These are phyloP conservation scores for Nakataea oryzae DNA, from an alignment of 2,329 filamentous ascomycete species.

Conservation along the genomic window DNA sequence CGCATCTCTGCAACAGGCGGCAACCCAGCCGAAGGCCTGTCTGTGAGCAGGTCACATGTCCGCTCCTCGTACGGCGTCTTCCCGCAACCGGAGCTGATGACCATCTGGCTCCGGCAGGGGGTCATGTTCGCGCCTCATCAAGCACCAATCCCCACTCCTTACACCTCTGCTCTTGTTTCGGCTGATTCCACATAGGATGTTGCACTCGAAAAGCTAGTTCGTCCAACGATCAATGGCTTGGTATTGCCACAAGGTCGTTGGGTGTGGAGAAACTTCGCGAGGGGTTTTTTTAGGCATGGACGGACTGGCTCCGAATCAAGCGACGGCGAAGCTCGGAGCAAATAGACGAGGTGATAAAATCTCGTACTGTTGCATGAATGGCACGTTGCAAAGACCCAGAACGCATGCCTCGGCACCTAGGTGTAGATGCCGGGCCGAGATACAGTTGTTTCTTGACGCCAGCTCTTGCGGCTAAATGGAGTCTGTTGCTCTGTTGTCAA, in stretches of 20 bases:
- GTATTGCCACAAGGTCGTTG: not conserved
- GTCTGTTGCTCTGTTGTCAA: no score
- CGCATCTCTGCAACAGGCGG: no score
- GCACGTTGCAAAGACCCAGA: not conserved
- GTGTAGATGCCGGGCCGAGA: not conserved
- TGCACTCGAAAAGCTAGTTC: no score
- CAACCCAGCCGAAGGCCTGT: not conserved
- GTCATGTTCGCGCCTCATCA: not conserved
- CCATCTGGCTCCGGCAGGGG: not conserved
- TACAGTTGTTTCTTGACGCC: not conserved
- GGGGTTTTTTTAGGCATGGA: not conserved
- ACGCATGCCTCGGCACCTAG: not conserved
- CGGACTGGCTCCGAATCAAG: not conserved
- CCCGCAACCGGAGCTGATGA: not conserved
- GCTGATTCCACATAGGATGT: not conserved
- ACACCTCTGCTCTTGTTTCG: not conserved
- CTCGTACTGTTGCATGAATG: not conserved
- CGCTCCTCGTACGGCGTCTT: no score
- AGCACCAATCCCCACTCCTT: not conserved
- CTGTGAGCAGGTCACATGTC: not conserved
- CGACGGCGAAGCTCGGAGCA: no score
- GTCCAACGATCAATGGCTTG: not conserved
- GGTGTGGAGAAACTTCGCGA: not conserved
- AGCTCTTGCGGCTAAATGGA: not conserved
- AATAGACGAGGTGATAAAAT: not conserved